Conservation (phyloP, 148 eudicot genomes). For the Vaccinium darrowii region DNA sequence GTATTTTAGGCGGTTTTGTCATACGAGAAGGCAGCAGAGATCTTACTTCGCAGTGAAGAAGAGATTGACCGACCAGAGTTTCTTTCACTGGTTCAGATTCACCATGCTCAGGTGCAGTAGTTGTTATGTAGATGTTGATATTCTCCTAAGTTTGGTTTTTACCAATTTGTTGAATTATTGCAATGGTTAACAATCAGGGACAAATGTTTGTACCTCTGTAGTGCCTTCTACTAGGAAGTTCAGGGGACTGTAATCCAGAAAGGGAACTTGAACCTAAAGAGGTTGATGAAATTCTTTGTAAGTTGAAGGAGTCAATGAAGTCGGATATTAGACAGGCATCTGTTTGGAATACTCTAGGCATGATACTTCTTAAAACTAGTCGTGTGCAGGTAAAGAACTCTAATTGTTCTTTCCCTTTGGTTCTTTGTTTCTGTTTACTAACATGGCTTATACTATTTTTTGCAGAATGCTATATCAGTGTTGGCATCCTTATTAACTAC, state of each 20-base stretch:
- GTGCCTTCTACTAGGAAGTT: slow-evolving; percentile 88
- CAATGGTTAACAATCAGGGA: slow-evolving; percentile 4
- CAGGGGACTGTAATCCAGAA: slow-evolving; percentile 57
- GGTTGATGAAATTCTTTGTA: slow-evolving; percentile 67
- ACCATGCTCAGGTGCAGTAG: slow-evolving; percentile 84
- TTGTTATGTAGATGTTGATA: neutral
- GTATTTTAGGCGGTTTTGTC: slow-evolving; percentile 59
- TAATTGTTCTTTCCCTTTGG: neutral
- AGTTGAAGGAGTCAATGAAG: slow-evolving; percentile 71
- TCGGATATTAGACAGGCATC: slow-evolving; percentile 85
- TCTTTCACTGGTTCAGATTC: slow-evolving; percentile 86
- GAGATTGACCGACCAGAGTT: slow-evolving; percentile 90
- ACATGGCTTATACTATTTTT: slow-evolving; percentile 26
- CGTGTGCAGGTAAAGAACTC: slow-evolving; percentile 64
- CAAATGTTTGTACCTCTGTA: slow-evolving; percentile 20
- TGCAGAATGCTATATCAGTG: slow-evolving; percentile 80
- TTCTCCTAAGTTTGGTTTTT: slow-evolving; percentile 5
- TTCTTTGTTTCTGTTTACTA: slow-evolving; percentile 20
- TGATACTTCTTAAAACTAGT: slow-evolving; percentile 78
- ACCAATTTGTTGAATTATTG: neutral
- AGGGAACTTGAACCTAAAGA: slow-evolving; percentile 75
- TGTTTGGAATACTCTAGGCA: slow-evolving; percentile 92
- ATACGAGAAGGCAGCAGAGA: slow-evolving; percentile 92
- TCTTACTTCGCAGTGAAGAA: slow-evolving; percentile 83
- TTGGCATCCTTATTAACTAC: slow-evolving; percentile 63